A percentile compares a stretch with the other conserved stretches of the same genome.
Conservation (phyloP, 768 basidiomycete species). For the Termitomyces sp. region DNA sequence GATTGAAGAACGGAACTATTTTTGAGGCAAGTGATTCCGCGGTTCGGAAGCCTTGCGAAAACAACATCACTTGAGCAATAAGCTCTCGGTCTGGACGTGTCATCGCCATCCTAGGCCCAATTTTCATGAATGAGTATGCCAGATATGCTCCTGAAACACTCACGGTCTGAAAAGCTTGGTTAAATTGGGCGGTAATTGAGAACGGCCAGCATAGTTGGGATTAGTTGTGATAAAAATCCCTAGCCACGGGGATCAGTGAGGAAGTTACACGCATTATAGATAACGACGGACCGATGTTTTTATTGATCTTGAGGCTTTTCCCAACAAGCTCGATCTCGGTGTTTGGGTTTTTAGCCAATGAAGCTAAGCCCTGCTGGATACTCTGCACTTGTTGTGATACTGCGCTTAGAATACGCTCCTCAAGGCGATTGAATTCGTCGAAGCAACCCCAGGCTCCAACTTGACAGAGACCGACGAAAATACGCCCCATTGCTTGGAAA, state of each 20-base stretch:
- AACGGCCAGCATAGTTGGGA: slow-evolving; percentile 97
- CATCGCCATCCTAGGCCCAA: slow-evolving; percentile 85
- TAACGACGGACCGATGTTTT: slow-evolving; percentile 70
- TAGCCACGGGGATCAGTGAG: slow-evolving; percentile 20
- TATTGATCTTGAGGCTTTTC: slow-evolving; percentile 88
- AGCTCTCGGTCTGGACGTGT: slow-evolving; percentile 96
- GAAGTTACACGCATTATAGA: not conserved
- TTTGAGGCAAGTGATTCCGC: slow-evolving; percentile 97
- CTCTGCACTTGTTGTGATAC: slow-evolving; percentile 99
- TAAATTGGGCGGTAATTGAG: slow-evolving; percentile 80
- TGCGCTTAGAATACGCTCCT: slow-evolving; percentile 95
- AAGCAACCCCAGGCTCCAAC: slow-evolving; percentile 99
- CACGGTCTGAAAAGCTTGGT: slow-evolving; percentile 93
- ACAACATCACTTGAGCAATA: slow-evolving; percentile 98
- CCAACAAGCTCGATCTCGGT: slow-evolving; percentile 95
- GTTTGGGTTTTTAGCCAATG: slow-evolving; percentile 76
- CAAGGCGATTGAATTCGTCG: slow-evolving; percentile 96
- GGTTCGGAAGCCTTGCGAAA: slow-evolving; percentile 98
- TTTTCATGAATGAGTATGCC: slow-evolving; percentile 9
- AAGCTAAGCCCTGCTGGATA: slow-evolving; percentile 93
- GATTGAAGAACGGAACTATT: slow-evolving; percentile 98
- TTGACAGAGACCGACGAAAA: slow-evolving; percentile 97
- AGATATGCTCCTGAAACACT: slow-evolving; percentile 23
- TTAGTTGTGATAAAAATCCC: slow-evolving; percentile 99
- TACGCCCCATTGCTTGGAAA: slow-evolving; percentile 99